Conservation (phyloP, 2,329 filamentous ascomycete genomes). For the Bipolaris victoriae region DNA sequence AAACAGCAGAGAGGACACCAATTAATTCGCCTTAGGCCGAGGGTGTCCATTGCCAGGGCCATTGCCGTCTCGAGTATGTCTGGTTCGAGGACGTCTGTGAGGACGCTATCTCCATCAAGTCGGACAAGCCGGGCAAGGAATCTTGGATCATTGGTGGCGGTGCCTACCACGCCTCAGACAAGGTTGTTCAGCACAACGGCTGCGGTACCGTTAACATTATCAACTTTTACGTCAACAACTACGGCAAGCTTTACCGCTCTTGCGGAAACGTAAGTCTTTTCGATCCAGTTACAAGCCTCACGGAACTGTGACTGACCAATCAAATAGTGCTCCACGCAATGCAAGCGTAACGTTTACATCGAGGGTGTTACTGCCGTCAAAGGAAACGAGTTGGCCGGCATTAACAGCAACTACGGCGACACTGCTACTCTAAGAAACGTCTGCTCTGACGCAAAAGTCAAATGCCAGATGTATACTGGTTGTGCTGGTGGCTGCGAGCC, state of each 20-base stretch:
- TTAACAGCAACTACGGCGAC: constrained; percentile 59
- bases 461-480: constrained; percentile 40
- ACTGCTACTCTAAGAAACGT: constrained; percentile 50
- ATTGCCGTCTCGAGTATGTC: constrained; percentile 52
- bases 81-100: constrained; percentile 52
- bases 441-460: constrained; percentile 29
- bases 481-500: constrained; percentile 38
- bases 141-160: constrained; percentile 51
- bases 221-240: constrained; percentile 44
- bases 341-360: constrained; percentile 53
- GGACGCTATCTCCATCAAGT: constrained; percentile 45
- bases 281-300: neutral
- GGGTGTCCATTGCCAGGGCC: constrained; percentile 58
- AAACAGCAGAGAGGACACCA: no score
- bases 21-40: constrained; percentile 43
- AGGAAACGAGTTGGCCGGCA: constrained; percentile 54
- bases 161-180: constrained; percentile 46
- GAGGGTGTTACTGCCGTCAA: constrained; percentile 50
- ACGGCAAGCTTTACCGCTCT: constrained; percentile 52
- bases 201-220: constrained; percentile 47
- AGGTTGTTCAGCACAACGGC: constrained; percentile 52
- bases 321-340: constrained; percentile 49
- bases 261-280: constrained; percentile 48
- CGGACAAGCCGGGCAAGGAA: constrained; percentile 36
- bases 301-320: constrained; percentile 4